Evolutionary conservation across 2,329 filamentous ascomycete species (phyloP), one percentile per base, ranked within the genome.

Genomic region (Ceratocystis cubensis): DNA sequence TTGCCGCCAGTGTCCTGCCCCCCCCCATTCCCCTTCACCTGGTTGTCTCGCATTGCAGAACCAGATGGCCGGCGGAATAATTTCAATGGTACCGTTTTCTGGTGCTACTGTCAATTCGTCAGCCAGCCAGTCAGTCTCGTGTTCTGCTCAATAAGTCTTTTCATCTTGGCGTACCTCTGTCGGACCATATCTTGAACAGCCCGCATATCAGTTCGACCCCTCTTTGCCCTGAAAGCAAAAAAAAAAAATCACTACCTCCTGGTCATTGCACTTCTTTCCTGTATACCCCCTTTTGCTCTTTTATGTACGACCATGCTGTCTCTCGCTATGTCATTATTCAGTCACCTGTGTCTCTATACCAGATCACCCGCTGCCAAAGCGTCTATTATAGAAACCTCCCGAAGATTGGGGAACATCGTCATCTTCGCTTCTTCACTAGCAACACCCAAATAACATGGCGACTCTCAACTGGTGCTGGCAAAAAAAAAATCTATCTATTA

Each of bases 361-460:
- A 57, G 53, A 33, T 6, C 53, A 57, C 53, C 53, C 53, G 53
- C 53, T 57, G 53, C 53, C 15, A 57, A 57, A 57, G 53, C 53
- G 53, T 57, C 46, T 41, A 41, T 25, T 3, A 50, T 57, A 13
- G 28, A 57, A 57, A 13, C 53, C 20, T n/a, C 37, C 56, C 22
- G 25, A 50, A 50, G 46, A 50, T 25, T 25, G 46, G 46, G n/a
- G 46, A 50, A 50, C 20, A 50, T 50, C 46, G 46, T 50, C 46
- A 50, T 37, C 22, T 10, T 30, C 28, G n/a, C 17, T 37, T 15
- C 46, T 64, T 37, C 20, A 15, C 22, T 45, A 20, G 17, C 7
- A 50, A 50, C 20, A 50, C 8, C 22, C 7, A 50, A 25, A 20
- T 20, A 50, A n/a, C 46, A 50, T 20, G n/a, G 46, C 22, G 5